These are phyloP conservation scores for Mycothermus thermophilus DNA, from an alignment of 495 filamentous ascomycete genomes.

Conservation along the genomic window DNA sequence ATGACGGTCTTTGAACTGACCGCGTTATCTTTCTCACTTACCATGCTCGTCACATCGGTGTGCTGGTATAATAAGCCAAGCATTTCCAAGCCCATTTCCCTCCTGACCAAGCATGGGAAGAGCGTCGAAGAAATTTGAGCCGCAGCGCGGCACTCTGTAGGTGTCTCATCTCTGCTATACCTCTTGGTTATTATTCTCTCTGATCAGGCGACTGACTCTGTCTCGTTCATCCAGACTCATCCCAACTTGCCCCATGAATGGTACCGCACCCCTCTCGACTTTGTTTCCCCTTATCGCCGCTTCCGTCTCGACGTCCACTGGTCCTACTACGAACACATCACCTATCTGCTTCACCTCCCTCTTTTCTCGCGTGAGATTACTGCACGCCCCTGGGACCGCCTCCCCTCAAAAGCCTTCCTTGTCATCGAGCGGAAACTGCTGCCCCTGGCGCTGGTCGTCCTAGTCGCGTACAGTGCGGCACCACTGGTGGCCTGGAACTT, in stretches of 20 bases:
- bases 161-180: not conserved
- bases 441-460: not conserved
- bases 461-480: constrained; percentile 2
- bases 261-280: constrained; percentile 10
- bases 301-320: constrained; percentile 5
- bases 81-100: not conserved
- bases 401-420: constrained; percentile 2
- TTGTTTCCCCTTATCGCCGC: not conserved
- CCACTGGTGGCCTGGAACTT: constrained; percentile 11
- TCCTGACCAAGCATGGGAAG: constrained; percentile 1
- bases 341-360: not conserved
- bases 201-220: too few relatives aligned
- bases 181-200: not conserved
- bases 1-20: constrained; percentile 11
- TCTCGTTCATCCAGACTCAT: constrained; percentile 7
- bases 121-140: constrained; percentile 3
- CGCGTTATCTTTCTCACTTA: constrained; percentile 7
- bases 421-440: not conserved
- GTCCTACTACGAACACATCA: constrained; percentile 5
- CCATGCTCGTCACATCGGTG: constrained; percentile 6
- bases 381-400: constrained; percentile 4
- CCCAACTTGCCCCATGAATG: constrained; percentile 4
- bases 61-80: constrained; percentile 9
- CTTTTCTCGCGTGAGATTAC: constrained; percentile 1
- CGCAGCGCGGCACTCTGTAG: constrained; percentile 2